These are phyloP conservation scores for Sphenostylis stenocarpa DNA, from an alignment of 306 rosid species.

Conservation along the genomic window DNA sequence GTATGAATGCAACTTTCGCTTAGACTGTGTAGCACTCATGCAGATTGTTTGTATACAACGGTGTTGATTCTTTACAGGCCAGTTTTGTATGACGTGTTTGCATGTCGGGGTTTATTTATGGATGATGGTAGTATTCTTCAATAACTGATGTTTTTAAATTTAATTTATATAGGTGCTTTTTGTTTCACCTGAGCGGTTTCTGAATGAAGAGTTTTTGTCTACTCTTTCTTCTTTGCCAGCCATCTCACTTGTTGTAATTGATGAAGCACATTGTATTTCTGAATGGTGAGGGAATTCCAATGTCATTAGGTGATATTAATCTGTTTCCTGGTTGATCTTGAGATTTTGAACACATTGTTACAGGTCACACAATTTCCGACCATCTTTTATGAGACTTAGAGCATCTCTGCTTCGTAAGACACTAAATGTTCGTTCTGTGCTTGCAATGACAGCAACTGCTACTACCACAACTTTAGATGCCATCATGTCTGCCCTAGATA, in stretches of 20 bases:
- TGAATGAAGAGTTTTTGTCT: constrained; percentile 75
- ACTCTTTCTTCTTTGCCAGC: constrained; percentile 52
- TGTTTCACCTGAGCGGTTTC: constrained; percentile 92
- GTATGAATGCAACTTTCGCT: constrained; percentile 6
- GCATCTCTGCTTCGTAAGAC: constrained; percentile 70
- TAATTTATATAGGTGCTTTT: constrained; percentile 71
- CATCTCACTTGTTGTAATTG: constrained; percentile 81
- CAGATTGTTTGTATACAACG: constrained; percentile 22
- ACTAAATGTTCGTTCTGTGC: constrained; percentile 70
- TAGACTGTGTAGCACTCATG: not conserved
- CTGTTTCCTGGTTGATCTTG: constrained; percentile 26
- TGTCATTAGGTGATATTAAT: constrained; percentile 15
- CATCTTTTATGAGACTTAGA: constrained; percentile 90
- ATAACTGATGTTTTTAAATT: constrained; percentile 22
- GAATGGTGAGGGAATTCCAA: constrained; percentile 73
- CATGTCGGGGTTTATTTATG: not conserved
- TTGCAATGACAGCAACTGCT: constrained; percentile 98
- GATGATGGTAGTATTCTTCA: not conserved
- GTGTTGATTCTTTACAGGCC: not conserved
- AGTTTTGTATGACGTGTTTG: constrained; percentile 8
- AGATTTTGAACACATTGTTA: constrained; percentile 18
- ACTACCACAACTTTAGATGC: constrained; percentile 76
- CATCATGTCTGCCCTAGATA: constrained; percentile 80
- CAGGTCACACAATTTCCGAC: constrained; percentile 97
- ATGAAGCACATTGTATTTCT: constrained; percentile 93